These are phyloP conservation scores for Acorus gramineus DNA, from an alignment of 106 monocot genomes.

Conservation along the genomic window DNA sequence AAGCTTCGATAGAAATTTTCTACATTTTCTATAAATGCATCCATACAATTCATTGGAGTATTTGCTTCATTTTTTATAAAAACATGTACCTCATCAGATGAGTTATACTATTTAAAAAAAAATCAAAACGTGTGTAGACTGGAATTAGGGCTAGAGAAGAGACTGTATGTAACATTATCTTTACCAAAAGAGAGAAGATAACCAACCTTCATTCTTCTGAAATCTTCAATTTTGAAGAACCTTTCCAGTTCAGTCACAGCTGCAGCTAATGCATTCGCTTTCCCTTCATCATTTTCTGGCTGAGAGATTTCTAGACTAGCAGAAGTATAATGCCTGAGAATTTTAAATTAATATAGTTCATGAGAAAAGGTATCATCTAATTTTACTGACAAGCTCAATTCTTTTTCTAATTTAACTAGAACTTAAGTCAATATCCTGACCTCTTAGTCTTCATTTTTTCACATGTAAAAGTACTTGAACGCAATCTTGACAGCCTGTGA, in stretches of 20 bases:
- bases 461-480: slow-evolving; percentile 1
- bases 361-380: not conserved
- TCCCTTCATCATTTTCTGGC: slow-evolving; percentile 50
- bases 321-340: slow-evolving; percentile 58
- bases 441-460: slow-evolving; percentile 22
- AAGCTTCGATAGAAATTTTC: no score
- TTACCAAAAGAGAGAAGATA: no score
- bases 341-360: slow-evolving; percentile 4
- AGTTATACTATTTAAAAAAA: no score
- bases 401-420: no score
- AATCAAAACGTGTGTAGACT: no score
- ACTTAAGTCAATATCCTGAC: slow-evolving; percentile 10
- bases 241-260: slow-evolving; percentile 80
- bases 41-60: no score
- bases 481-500: slow-evolving; percentile 26
- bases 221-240: slow-evolving; percentile 91
- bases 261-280: slow-evolving; percentile 51
- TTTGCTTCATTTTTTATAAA: no score
- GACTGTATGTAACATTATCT: no score
- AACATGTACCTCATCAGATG: no score
- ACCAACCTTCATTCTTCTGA: slow-evolving; percentile 82
- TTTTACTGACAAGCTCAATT: not conserved
- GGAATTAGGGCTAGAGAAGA: no score
- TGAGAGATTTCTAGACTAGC: slow-evolving; percentile 62
- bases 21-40: no score